Evolutionary conservation across 768 basidiomycete species (phyloP), one percentile per base, ranked within the genome.

Genomic region (Clitopilus hobsonii): DNA sequence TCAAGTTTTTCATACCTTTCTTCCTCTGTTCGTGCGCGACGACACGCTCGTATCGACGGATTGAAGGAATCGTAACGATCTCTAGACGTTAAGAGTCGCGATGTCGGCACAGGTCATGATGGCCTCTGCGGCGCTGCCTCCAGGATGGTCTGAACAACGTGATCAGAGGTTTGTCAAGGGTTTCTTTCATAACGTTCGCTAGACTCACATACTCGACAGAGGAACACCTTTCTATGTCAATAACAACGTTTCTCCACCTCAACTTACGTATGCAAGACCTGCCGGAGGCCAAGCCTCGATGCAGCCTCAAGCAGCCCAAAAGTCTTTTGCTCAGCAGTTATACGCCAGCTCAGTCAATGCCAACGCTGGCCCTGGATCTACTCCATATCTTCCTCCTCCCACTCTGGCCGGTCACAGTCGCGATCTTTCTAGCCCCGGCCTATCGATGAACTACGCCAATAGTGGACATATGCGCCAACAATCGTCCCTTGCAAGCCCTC

Each of bases 301-400:
- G 4, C 32, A 36, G 32, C 51, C 63, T 24, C 18, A 52, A 24
- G 29, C 56, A 49, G 56, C 51, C 10, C 67, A 64, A 13, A 55
- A 63, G 47, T 70, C 70, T 2, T 60, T 69, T 29, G 78, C 78
- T 22, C 78, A 77, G 48, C 71, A 70, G 49, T 61, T 80, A 24
- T 80, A 78, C 58, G 74, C 73, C 6, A 77, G 74, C 47, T 73
- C 75, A 3, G 51, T 65, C 24, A 62, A 56, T 52, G 24, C 55
- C 38, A 29, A 59, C 32, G 18, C 55, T 29, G 49, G 52, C 25
- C 41, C 11, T 45, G n/a, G 36, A 51, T 28, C 54, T 14, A 11
- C 57, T 13, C 45, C 59, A 49, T 49, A 55, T 29, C 49, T 56
- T 32, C 54, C 57, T 20, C 59, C 61, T 14, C 62, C 55, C 13